Base-by-base conservation (phyloP, 108 stramenopile species). In the Cyclotella kingstonii region DNA sequence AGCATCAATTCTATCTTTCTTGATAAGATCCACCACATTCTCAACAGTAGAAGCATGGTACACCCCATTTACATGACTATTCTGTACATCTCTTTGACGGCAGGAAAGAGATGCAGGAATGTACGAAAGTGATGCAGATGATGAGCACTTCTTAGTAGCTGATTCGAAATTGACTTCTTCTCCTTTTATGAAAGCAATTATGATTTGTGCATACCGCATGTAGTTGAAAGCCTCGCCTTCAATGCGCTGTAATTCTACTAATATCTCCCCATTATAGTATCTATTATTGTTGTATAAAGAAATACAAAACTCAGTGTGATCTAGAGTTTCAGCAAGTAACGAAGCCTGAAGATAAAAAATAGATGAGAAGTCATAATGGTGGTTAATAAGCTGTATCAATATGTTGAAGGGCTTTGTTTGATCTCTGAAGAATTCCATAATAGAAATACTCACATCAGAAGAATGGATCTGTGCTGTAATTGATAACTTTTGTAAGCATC, bases 1-100 rank as follows among this genome's bases (percentile, higher is more conserved):
- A 6, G 79, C 77, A 35, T 82, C 85, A 1, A 84, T 43, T 46
- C 85, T 66, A 71, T 84, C 81, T 51, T 83, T 90, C 36, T 66
- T 36, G 27, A 90, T 25, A 18, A 86, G 53, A 45, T 70, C 70
- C 60, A 56, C 54, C 8, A 72, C 80, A 8, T 58, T 62, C 19
- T 83, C 77, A 19, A 86, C 33, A 3, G 58, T 41, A 23, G 54
- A 54, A 8, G 48, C 33, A 18, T 30, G 22, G 31, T 17, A 18
- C 21, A 33, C 56, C 17, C 44, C 58, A 17, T 27, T 39, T 6
- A 35, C 29, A 12, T 18, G 9, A 25, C 10, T 19, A 25, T 18
- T 62, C 5, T 31, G 10, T 33, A 35, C 6, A 36, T 38, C 3
- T 48, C 50, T 14, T 35, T 49, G 39, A 35, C 33, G 22, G 19